Conservation (phyloP, 2,329 filamentous ascomycete genomes). For the Plenodomus biglobosus region DNA sequence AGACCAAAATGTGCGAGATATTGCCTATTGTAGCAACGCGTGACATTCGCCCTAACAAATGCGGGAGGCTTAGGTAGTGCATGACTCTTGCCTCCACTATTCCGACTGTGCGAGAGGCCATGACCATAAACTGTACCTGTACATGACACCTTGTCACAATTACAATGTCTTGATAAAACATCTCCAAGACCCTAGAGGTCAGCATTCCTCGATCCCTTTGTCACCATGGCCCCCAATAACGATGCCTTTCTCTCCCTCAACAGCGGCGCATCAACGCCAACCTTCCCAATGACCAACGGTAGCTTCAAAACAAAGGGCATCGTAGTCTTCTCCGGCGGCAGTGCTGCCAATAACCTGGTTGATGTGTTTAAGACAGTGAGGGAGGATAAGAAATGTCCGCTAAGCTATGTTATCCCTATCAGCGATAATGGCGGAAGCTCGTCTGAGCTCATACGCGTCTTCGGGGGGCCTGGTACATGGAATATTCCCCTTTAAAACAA, state of each 20-base stretch:
- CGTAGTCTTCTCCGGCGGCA: constrained; percentile 88
- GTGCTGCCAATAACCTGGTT: constrained; percentile 90
- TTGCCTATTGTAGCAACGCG: constrained; percentile 26
- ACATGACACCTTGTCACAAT: constrained; percentile 24
- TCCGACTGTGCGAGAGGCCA: constrained; percentile 16
- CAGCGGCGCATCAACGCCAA: constrained; percentile 18
- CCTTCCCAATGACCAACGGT: constrained; percentile 23
- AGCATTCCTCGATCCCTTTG: not conserved
- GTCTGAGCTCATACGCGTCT: constrained; percentile 89
- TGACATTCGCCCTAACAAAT: constrained; percentile 10
- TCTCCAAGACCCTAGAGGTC: constrained; percentile 17
- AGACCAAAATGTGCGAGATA: constrained; percentile 27
- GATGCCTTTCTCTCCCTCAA: constrained; percentile 21
- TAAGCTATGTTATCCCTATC: constrained; percentile 91
- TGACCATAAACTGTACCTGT: constrained; percentile 5
- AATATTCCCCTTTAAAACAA: not conserved
- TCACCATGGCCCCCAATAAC: constrained; percentile 18
- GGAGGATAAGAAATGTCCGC: constrained; percentile 64
- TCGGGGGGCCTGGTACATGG: constrained; percentile 79
- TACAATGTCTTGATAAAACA: constrained; percentile 21
- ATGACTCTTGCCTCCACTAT: constrained; percentile 28
- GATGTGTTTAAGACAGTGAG: constrained; percentile 74
- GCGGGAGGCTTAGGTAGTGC: constrained; percentile 24
- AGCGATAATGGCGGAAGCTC: constrained; percentile 95
- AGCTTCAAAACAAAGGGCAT: constrained; percentile 56